Base-by-base conservation (phyloP, 2,329 filamentous ascomycete species). In the Nothomitra cinnamomea region DNA sequence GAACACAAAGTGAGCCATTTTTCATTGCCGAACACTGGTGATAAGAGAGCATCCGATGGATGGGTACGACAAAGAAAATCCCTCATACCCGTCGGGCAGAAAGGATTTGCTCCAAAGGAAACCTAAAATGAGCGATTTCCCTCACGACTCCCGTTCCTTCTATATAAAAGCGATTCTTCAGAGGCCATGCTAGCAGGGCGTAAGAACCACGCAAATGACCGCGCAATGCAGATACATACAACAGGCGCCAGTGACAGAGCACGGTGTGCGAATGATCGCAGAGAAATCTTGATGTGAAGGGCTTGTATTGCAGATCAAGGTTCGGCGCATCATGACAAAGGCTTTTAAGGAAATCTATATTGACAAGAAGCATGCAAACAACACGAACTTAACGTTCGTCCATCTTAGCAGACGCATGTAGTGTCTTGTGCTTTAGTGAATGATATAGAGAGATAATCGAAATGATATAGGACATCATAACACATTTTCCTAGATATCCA, bases 191-290 rank as follows among this genome's bases (percentile, higher is more conserved):
- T 4, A 17, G 12, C 12, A 49, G 45, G 19, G 15, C 21, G 25
- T n/a, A 22, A 48, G 28, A 48, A 22, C 10, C 28, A 32, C 28
- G 42, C 24, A 17, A n/a, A 49, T 17, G 45, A 28, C 45, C 45
- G n/a, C 25, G 25, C 45, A 49, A 49, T 49, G 45, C 45, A 35
- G 45, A 5, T 49, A 49, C 45, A 35, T 49, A 47, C 43, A 49
- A 49, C 13, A 49, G 15, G 7, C 19, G 25, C 32, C 21, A 17
- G 45, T n/a, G 25, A 49, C 21, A 19, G 5, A 22, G 25, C 25
- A n/a, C 15, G 19, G 17, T 49, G 19, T 6, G 25, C 45, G 28
- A 35, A 28, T 35, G 45, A 35, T 19, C 45, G 32, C 45, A 49
- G 25, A 24, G 19, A 49, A 32, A 32, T 32, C 19, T 49, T 49